phyloP scores from a whole-genome alignment of 2,329 filamentous ascomycete genomes.

The Nothopassalora personata region DNA sequence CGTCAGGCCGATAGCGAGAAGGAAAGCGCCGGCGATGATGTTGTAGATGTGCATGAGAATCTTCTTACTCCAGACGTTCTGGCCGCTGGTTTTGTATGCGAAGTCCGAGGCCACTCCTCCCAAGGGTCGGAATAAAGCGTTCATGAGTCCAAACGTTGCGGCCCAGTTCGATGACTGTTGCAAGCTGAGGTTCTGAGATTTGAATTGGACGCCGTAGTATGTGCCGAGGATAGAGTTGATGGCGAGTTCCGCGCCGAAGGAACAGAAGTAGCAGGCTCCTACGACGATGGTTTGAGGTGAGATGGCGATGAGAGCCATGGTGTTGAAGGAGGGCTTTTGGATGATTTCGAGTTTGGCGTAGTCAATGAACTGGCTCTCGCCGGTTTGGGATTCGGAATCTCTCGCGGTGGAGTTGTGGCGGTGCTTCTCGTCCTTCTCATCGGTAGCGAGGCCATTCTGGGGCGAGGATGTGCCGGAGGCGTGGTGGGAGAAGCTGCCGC shows the following conservation, averaged over 20 bases:
- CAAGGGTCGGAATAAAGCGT: constrained; percentile 61
- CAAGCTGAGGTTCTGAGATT: constrained; percentile 41
- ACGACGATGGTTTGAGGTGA: constrained; percentile 54
- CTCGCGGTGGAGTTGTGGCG: constrained; percentile 34
- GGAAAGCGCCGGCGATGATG: constrained; percentile 54
- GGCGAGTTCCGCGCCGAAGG: constrained; percentile 56
- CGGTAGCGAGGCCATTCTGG: constrained; percentile 25
- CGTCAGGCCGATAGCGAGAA: constrained; percentile 58
- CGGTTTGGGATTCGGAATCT: constrained; percentile 40
- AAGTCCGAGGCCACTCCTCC: constrained; percentile 58
- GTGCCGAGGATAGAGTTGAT: constrained; percentile 57
- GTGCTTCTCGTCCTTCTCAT: constrained; percentile 37
- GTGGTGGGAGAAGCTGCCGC: constrained; percentile 20
- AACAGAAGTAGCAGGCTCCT: constrained; percentile 53
- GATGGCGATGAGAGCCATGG: constrained; percentile 56
- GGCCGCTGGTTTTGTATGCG: constrained; percentile 46
- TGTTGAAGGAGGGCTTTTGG: constrained; percentile 55
- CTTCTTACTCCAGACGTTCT: constrained; percentile 60
- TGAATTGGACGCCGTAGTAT: constrained; percentile 55
- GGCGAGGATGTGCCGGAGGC: constrained; percentile 29
- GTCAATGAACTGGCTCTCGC: constrained; percentile 50
- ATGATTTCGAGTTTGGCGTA: constrained; percentile 57
- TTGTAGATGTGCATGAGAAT: constrained; percentile 53
- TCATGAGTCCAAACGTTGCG: constrained; percentile 70
- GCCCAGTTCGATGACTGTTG: constrained; percentile 57